These are phyloP conservation scores for Pseudogymnoascus sp. DNA, from an alignment of 2,329 filamentous ascomycete genomes.

Conservation along the genomic window DNA sequence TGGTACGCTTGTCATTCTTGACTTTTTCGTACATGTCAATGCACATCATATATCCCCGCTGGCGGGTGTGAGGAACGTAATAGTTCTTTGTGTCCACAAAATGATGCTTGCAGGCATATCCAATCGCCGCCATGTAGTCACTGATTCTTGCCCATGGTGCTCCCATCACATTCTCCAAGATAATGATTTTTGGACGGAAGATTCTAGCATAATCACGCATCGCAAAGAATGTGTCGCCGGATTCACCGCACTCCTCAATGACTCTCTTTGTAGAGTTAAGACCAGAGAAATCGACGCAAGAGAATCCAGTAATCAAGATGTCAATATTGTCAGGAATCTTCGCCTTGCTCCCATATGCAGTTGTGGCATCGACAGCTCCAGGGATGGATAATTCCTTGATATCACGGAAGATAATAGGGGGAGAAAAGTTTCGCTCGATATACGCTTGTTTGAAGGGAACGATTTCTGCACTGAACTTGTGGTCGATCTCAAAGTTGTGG, in stretches of 20 bases:
- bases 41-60: slow-evolving; percentile 52
- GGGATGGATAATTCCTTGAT: slow-evolving; percentile 42
- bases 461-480: slow-evolving; percentile 58
- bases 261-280: slow-evolving; percentile 53
- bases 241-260: slow-evolving; percentile 52
- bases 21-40: slow-evolving; percentile 37
- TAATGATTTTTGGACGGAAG: slow-evolving; percentile 53
- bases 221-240: slow-evolving; percentile 55
- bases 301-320: slow-evolving; percentile 64
- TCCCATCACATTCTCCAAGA: slow-evolving; percentile 63
- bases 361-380: slow-evolving; percentile 41
- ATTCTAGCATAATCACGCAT: slow-evolving; percentile 50
- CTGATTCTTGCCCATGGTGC: slow-evolving; percentile 47
- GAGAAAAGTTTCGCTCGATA: slow-evolving; percentile 52
- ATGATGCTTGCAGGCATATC: slow-evolving; percentile 46
- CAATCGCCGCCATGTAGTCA: slow-evolving; percentile 29
- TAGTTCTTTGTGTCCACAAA: slow-evolving; percentile 62
- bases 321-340: slow-evolving; percentile 52
- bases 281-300: slow-evolving; percentile 67
- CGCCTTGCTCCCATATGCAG: slow-evolving; percentile 56
- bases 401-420: slow-evolving; percentile 49
- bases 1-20: slow-evolving; percentile 22
- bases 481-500: slow-evolving; percentile 39
- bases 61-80: slow-evolving; percentile 65
- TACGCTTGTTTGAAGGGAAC: slow-evolving; percentile 58